These are phyloP conservation scores for Corniculantispora saksenae DNA, from an alignment of 2,329 filamentous ascomycete genomes.

Conservation along the genomic window DNA sequence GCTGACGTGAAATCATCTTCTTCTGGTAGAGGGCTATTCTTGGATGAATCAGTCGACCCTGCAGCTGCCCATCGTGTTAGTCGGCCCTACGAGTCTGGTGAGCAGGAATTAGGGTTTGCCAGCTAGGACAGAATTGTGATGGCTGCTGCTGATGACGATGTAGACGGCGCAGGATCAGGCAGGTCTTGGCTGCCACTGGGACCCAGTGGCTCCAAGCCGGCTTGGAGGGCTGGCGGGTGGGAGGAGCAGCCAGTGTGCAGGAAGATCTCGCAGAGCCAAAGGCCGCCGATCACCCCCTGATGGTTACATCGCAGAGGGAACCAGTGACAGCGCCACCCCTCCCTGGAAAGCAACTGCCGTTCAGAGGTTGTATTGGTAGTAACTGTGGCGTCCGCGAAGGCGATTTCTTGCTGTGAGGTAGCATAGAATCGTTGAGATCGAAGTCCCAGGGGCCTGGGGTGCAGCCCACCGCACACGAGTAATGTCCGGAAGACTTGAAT, in stretches of 20 bases:
- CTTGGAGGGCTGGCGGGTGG: constrained; percentile 3
- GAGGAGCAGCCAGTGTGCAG: constrained; percentile 8
- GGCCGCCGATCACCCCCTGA: constrained; percentile 23
- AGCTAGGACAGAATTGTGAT: background rate
- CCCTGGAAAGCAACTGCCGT: constrained; percentile 18
- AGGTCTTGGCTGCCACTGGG: background rate
- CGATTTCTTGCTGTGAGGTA: constrained; percentile 17
- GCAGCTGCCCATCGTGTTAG: background rate
- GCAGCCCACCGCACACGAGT: constrained; percentile 17
- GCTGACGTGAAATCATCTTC: background rate
- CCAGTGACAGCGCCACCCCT: constrained; percentile 21
- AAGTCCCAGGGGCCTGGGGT: constrained; percentile 19
- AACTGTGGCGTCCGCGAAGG: constrained; percentile 14
- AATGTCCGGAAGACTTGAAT: background rate
- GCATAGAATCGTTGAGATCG: constrained; percentile 18
- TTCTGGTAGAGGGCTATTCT: background rate
- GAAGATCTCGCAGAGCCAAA: constrained; percentile 14
- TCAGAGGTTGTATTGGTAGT: constrained; percentile 16
- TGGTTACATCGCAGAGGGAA: constrained; percentile 30
- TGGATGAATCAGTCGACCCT: background rate
- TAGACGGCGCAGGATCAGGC: background rate
- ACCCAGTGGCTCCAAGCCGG: background rate
- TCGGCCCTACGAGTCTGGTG: background rate
- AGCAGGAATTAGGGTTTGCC: background rate
- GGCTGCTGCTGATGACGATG: background rate